These are phyloP conservation scores for Scytalidium sp. DNA, from an alignment of 2,329 filamentous ascomycete species.

Conservation along the genomic window DNA sequence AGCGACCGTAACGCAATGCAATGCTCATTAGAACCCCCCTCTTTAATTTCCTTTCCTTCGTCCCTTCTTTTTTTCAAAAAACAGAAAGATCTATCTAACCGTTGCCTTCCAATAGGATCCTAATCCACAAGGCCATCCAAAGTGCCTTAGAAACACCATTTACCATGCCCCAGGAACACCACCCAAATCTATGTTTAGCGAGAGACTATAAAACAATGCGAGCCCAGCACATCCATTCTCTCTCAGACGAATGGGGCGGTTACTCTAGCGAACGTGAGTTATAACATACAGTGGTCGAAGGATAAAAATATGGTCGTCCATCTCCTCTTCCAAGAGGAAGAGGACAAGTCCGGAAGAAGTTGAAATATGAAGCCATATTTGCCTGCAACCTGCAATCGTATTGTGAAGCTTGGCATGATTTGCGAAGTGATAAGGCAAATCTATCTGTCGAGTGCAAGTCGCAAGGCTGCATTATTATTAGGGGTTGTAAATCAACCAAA, in stretches of 20 bases:
- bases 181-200: constrained; percentile 19
- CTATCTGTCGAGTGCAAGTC: neutral
- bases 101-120: neutral
- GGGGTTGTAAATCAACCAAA: constrained; percentile 12
- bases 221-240: constrained; percentile 23
- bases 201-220: constrained; percentile 12
- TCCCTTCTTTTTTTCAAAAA: neutral
- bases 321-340: neutral
- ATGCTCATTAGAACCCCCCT: neutral
- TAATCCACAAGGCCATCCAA: neutral
- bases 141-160: neutral
- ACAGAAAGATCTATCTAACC: neutral
- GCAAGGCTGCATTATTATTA: constrained; percentile 21
- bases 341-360: constrained; percentile 11
- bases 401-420: neutral
- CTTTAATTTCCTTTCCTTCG: neutral
- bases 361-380: constrained; percentile 10
- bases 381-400: neutral
- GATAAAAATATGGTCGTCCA: neutral
- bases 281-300: constrained; percentile 11
- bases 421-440: neutral
- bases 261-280: constrained; percentile 28
- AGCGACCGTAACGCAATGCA: neutral
- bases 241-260: constrained; percentile 20
- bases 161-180: neutral